Percentiles rank a stretch among this genome's conserved stretches.
phyloP scores from a whole-genome alignment of 129 eudicot genomes.

The Chrysanthemum makinoi region DNA sequence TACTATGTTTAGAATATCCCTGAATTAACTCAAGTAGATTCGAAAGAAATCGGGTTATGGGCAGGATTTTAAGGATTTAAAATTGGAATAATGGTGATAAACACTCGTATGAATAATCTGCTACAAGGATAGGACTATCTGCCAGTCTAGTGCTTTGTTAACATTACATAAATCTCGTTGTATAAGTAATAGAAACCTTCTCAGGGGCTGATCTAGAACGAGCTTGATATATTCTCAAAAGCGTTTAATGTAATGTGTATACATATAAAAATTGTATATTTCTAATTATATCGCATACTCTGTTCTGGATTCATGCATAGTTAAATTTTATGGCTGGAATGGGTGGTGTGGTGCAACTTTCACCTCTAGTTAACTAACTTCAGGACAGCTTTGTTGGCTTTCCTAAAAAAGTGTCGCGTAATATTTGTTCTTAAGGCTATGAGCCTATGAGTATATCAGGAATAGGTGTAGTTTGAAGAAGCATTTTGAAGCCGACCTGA shows the following conservation, averaged over 20 bases:
- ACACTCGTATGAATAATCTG: slow-evolving; percentile 1
- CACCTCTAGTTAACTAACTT: slow-evolving; percentile 1
- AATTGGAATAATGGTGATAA: slow-evolving; percentile 8
- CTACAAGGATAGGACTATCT: neutral
- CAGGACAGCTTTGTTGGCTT: slow-evolving; percentile 7
- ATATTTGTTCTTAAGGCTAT: neutral
- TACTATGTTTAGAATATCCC: slow-evolving; percentile 10
- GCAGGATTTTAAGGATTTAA: slow-evolving; percentile 8
- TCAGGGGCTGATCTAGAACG: too few relatives aligned
- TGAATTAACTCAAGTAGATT: slow-evolving; percentile 12
- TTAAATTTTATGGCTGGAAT: neutral
- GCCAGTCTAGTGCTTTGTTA: slow-evolving; percentile 3
- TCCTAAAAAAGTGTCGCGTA: neutral
- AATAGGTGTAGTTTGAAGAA: slow-evolving; percentile 3
- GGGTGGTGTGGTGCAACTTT: slow-evolving; percentile 21
- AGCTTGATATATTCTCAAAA: neutral
- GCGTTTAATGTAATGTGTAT: neutral
- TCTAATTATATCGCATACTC: too few relatives aligned
- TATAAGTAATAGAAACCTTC: neutral
- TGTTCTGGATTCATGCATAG: neutral
- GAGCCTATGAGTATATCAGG: neutral
- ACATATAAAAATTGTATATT: neutral
- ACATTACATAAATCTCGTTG: neutral
- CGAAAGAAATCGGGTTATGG: neutral
- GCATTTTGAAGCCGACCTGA: slow-evolving; percentile 41